Percentiles rank a stretch among this genome's conserved stretches.
These are phyloP conservation scores for Nakataea oryzae DNA, from an alignment of 2,329 filamentous ascomycete genomes.

Conservation along the genomic window DNA sequence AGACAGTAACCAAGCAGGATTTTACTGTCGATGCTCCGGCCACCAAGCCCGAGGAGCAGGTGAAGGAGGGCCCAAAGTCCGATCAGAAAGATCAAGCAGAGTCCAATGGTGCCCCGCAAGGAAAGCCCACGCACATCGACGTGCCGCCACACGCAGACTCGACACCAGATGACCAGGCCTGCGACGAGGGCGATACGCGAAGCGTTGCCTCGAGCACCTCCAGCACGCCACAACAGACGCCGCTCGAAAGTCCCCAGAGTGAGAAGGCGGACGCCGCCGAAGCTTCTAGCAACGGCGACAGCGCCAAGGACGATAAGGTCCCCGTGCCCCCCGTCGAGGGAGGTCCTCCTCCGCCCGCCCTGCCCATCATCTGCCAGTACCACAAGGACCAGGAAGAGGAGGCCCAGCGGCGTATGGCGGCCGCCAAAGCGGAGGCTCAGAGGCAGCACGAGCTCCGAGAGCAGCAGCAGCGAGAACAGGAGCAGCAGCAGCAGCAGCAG, in stretches of 20 bases:
- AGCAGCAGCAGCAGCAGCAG: slow-evolving; percentile 12
- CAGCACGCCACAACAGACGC: slow-evolving; percentile 15
- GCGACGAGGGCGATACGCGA: background rate
- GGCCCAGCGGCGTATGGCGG: background rate
- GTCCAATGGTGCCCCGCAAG: background rate
- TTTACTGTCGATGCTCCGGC: background rate
- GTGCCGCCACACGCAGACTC: background rate
- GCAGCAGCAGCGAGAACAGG: background rate
- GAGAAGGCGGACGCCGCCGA: slow-evolving; percentile 7
- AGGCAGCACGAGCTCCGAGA: background rate
- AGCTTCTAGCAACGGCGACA: slow-evolving; percentile 9
- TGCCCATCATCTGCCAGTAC: slow-evolving; percentile 1
- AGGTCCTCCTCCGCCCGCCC: slow-evolving; percentile 9
- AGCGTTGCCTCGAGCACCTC: slow-evolving; percentile 10
- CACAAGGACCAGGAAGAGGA: slow-evolving; percentile 3
- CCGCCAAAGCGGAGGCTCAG: background rate
- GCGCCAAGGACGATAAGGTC: slow-evolving; percentile 18
- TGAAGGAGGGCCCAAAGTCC: background rate
- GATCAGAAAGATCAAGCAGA: slow-evolving; percentile 5
- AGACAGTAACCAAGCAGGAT: background rate
- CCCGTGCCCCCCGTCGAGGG: slow-evolving; percentile 17
- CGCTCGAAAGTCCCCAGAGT: slow-evolving; percentile 18
- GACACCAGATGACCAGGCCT: background rate
- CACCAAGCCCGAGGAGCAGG: slow-evolving; percentile 12
- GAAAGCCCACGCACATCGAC: slow-evolving; percentile 9